Evolutionary conservation across 345 rosid genomes (phyloP).

Genomic region (Pistacia atlantica): DNA sequence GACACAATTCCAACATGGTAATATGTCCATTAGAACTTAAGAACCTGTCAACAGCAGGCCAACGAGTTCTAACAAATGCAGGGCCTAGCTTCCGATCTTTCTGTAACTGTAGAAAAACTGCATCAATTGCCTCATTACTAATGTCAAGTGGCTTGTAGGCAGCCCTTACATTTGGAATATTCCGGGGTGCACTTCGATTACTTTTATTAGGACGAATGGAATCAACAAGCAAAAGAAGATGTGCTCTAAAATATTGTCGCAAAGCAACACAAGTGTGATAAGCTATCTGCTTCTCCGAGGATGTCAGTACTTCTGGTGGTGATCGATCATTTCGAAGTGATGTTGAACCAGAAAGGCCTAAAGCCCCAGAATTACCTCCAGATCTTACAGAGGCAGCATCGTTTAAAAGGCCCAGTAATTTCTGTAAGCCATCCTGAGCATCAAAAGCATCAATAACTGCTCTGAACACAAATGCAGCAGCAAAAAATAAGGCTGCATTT

Average conservation of each 20-base stretch:
- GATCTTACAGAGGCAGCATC: conserved; percentile 93
- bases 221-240: conserved; percentile 86
- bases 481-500: conserved; percentile 91
- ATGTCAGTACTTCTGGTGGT: conserved; percentile 81
- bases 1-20: conserved; percentile 93
- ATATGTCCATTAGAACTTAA: conserved; percentile 76
- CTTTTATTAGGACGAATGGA: conserved; percentile 87
- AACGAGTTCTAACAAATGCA: conserved; percentile 81
- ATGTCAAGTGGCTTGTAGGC: conserved; percentile 94
- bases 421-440: conserved; percentile 82
- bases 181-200: conserved; percentile 70
- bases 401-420: conserved; percentile 70
- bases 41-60: conserved; percentile 87
- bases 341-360: conserved; percentile 48
- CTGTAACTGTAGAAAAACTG: conserved; percentile 85
- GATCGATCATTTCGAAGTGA: conserved; percentile 73
- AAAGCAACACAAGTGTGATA: conserved; percentile 91
- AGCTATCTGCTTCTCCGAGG: conserved; percentile 95
- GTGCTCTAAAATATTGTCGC: conserved; percentile 98
- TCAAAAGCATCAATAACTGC: conserved; percentile 98
- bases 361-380: conserved; percentile 67
- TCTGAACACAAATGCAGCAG: conserved; percentile 93
- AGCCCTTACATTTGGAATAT: conserved; percentile 76
- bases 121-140: conserved; percentile 97
- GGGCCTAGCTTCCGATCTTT: conserved; percentile 96